These are phyloP conservation scores for Gardenia jasminoides DNA, from an alignment of 257 asterid species.

Conservation along the genomic window DNA sequence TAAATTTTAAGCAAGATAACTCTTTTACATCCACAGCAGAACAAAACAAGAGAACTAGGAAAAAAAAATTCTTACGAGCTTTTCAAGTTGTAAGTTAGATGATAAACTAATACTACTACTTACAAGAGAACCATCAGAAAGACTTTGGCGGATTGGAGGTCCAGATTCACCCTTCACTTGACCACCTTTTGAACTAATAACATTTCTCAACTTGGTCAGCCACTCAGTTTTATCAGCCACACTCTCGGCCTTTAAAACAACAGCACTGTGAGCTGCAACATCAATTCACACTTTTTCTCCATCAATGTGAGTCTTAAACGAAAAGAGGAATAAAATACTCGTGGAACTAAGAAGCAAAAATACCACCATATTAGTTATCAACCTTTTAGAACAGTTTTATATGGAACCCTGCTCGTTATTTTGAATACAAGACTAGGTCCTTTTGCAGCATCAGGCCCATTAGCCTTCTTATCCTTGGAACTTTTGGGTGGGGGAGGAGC, in stretches of 20 bases:
- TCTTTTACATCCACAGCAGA: neutral
- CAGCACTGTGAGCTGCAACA: slow-evolving; percentile 79
- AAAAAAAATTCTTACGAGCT: neutral
- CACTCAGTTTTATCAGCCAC: slow-evolving; percentile 67
- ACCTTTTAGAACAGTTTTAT: slow-evolving; percentile 93
- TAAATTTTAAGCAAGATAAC: neutral
- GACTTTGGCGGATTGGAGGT: slow-evolving; percentile 67
- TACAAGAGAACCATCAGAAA: slow-evolving; percentile 92
- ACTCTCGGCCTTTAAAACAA: slow-evolving; percentile 83
- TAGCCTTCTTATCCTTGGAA: slow-evolving; percentile 91
- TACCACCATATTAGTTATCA: neutral
- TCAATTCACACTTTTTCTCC: slow-evolving; percentile 12
- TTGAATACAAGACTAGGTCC: slow-evolving; percentile 76
- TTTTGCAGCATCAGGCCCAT: slow-evolving; percentile 72
- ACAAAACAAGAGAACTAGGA: neutral
- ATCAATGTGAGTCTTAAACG: slow-evolving; percentile 1
- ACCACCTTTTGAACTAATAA: slow-evolving; percentile 86
- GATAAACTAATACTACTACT: slow-evolving; percentile 25
- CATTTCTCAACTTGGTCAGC: slow-evolving; percentile 66
- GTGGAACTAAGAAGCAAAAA: neutral
- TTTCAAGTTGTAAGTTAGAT: neutral
- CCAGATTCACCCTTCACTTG: slow-evolving; percentile 76
- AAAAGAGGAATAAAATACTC: neutral
- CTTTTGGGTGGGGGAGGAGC: slow-evolving; percentile 79
- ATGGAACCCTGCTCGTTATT: slow-evolving; percentile 81